Percentiles rank a stretch among this genome's conserved stretches.
Conservation (phyloP, 371 early-diverging fungal genomes). For the Mucor piriformis region DNA sequence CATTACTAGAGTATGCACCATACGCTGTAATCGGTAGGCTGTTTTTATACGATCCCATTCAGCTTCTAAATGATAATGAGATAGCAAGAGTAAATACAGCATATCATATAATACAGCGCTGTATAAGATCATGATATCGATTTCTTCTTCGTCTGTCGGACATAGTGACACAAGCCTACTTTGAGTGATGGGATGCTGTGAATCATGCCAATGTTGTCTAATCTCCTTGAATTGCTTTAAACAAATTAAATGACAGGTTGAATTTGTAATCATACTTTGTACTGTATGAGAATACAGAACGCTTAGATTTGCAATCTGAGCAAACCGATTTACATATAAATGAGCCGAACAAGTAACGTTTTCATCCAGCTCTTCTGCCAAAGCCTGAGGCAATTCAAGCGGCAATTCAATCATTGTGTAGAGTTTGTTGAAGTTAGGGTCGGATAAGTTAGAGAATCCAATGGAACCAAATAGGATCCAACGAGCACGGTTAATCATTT, state of each 20-base stretch:
- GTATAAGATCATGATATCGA: slow-evolving; percentile 22
- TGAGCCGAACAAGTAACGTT: slow-evolving; percentile 2
- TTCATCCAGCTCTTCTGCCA: slow-evolving; percentile 13
- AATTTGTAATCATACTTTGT: slow-evolving; percentile 16
- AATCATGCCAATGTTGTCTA: slow-evolving; percentile 27
- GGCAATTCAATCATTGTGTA: slow-evolving; percentile 18
- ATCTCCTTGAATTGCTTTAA: slow-evolving; percentile 22
- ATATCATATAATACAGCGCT: slow-evolving; percentile 28
- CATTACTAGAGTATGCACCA: slow-evolving; percentile 19
- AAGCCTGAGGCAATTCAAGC: slow-evolving; percentile 17
- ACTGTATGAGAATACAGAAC: slow-evolving; percentile 25
- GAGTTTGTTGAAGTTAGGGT: slow-evolving; percentile 2
- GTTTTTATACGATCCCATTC: slow-evolving; percentile 20
- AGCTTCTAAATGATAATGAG: slow-evolving; percentile 6
- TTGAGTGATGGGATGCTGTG: slow-evolving; percentile 20
- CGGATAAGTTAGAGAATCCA: slow-evolving; percentile 19
- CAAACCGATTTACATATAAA: slow-evolving; percentile 19
- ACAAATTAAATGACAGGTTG: slow-evolving; percentile 18
- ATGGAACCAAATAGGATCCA: slow-evolving; percentile 25
- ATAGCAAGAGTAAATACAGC: slow-evolving; percentile 18
- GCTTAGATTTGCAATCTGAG: slow-evolving; percentile 24
- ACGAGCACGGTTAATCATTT: slow-evolving; percentile 19
- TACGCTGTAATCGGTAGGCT: slow-evolving; percentile 23
- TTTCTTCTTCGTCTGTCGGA: slow-evolving; percentile 6
- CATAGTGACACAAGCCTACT: slow-evolving; percentile 1